Base-by-base conservation (phyloP, 768 basidiomycete species). In the Rubroboletus satanas region DNA sequence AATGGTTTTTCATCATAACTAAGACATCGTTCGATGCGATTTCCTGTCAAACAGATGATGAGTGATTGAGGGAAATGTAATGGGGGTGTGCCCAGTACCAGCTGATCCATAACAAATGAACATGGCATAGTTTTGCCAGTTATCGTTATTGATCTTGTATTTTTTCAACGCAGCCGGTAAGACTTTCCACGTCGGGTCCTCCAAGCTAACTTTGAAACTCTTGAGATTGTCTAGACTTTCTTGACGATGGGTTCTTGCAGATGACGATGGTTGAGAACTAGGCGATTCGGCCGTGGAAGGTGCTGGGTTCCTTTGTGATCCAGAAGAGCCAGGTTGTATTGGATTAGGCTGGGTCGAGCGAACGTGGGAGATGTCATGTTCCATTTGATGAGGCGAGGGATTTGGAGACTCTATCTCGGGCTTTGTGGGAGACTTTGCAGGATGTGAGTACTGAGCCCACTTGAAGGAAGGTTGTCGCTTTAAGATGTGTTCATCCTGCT, bases 91-190 rank as follows among this genome's bases (percentile, higher is more conserved):
- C 8, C 1, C 31, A 66, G 62, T 66, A 93, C 95, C 93, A 49
- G 93, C 78, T 50, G 88, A 87, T 11, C 95, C 96, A 71, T 96
- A 98, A 64, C 96, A 98, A 57, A 99, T 98, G 74, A 99, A 99
- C 88, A 99, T 90, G 29, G 97, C 97, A 75, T 98, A 99, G 65
- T 93, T 91, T 76, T 93, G 88, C 97, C 97, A 99, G 70, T 91
- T 95, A 60, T 98, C 97, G 62, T 92, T 92, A 71, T 96, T 93
- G 73, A 98, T 98, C 67, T 92, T 94, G 71, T 99, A 99, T 72
- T 98, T 98, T 75, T 98, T 98, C 59, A 99, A 76, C 15, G 97
- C 97, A 0, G 97, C 97, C 2, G 97, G 97, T 15, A 99, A 77
- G 21, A 99, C 97, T 68, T 98, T 98, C 88, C 91, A 98, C 32